A percentile compares a stretch with the other conserved stretches of the same genome.
Conservation (phyloP, 108 stramenopile genomes). For the Conticribra weissflogii region DNA sequence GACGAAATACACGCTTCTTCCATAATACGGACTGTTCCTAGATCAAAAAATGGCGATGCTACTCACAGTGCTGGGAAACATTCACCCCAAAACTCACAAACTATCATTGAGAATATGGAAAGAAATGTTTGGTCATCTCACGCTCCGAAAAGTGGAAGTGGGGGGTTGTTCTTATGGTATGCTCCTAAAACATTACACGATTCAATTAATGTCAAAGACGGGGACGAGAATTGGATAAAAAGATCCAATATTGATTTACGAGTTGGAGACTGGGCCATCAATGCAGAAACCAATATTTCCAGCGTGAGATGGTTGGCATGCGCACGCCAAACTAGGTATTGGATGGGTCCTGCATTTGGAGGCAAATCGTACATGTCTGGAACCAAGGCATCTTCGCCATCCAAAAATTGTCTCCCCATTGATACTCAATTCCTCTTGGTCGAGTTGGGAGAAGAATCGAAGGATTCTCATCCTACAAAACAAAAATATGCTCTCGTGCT, state of each 20-base stretch:
- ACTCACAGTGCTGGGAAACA: background rate
- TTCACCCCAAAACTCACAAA: background rate
- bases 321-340: conserved; percentile 47
- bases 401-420: conserved; percentile 33
- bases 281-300: background rate
- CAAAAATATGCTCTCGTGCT: conserved; percentile 44
- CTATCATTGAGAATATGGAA: conserved; percentile 4
- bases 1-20: background rate
- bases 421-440: conserved; percentile 57
- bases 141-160: background rate
- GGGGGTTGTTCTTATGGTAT: background rate
- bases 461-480: conserved; percentile 15
- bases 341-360: conserved; percentile 52
- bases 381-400: background rate
- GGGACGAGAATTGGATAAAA: background rate
- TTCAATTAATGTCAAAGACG: background rate
- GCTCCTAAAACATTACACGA: background rate
- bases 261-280: background rate
- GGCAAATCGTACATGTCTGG: too few species aligned
- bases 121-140: background rate
- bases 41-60: background rate
- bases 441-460: background rate
- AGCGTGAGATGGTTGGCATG: conserved; percentile 36
- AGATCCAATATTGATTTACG: conserved; percentile 1
- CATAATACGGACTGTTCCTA: background rate